These are phyloP conservation scores for Perkinsus marinus DNA, from an alignment of 169 alveolate species.

Conservation along the genomic window DNA sequence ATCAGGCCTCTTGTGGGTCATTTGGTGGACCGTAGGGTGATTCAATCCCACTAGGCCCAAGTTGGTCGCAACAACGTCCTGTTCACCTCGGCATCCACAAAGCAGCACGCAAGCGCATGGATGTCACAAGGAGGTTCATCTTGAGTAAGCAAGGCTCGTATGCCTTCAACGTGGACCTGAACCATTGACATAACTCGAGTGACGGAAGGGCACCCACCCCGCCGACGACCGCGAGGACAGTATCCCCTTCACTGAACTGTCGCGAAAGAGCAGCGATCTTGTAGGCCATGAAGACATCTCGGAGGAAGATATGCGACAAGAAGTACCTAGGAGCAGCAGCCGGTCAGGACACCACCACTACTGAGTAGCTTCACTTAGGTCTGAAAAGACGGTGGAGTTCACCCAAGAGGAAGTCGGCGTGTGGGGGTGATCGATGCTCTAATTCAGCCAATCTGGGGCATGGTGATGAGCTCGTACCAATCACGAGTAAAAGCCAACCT, in stretches of 20 bases:
- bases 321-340: neutral
- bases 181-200: neutral
- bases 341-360: neutral
- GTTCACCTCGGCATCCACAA: neutral
- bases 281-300: neutral
- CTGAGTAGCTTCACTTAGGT: neutral
- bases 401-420: neutral
- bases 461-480: neutral
- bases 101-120: neutral
- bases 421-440: neutral
- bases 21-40: no score
- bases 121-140: neutral
- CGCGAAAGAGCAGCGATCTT: neutral
- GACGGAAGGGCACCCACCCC: neutral
- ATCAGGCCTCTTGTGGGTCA: no score
- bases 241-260: neutral
- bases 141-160: neutral
- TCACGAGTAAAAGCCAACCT: neutral
- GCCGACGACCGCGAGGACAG: neutral
- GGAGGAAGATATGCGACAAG: neutral
- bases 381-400: neutral
- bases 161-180: neutral
- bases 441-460: neutral
- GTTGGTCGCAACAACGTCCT: neutral
- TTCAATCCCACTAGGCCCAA: no score